Evolutionary conservation across 73 alveolate species (phyloP), one percentile per base, ranked within the genome.

Genomic region (Paramecium tetraurelia): DNA sequence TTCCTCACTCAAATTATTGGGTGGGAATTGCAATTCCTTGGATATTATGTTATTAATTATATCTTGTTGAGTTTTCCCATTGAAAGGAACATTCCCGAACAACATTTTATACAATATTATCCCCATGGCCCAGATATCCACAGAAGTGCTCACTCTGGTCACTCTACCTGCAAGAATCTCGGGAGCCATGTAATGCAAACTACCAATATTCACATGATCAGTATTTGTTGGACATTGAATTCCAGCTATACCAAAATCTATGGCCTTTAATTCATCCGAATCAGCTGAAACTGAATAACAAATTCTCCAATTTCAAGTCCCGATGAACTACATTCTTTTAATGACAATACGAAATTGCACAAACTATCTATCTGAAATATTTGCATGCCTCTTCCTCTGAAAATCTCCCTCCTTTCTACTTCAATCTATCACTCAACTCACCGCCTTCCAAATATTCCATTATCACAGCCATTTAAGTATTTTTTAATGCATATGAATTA

Each of bases 361-460:
- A 92, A n/a, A 93, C 94, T 33, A 95, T 95, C 72, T 95, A 92
- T n/a, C 92, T 87, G 71, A 95, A 89, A 41, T 92, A 85, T 16
- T 86, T 95, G 24, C 89, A 86, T 24, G 97, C 98, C n/a, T 85
- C 92, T 12, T 93, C 94, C 63, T 95, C 98, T 33, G 94, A 46
- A 24, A 95, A 92, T 63, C 46, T 63, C 18, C 83, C 48, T 72
- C 86, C 59, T 40, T 76, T 68, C 40, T 88, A 40, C 83, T 85
- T 59, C 43, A 95, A 84, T 58, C 97, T 92, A 16, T 89, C 98
- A 53, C 92, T 77, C 85, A 98, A 93, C 59, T 98, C 99, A 20
- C 99, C 99, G 22, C 97, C 97, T 36, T 93, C 97, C n/a, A 97
- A 98, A 76, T 86, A 94, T 85, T 98, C 99, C 99, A 98, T 97